Base-by-base conservation (phyloP, 2,329 filamentous ascomycete species). In the Colletotrichum karsti region DNA sequence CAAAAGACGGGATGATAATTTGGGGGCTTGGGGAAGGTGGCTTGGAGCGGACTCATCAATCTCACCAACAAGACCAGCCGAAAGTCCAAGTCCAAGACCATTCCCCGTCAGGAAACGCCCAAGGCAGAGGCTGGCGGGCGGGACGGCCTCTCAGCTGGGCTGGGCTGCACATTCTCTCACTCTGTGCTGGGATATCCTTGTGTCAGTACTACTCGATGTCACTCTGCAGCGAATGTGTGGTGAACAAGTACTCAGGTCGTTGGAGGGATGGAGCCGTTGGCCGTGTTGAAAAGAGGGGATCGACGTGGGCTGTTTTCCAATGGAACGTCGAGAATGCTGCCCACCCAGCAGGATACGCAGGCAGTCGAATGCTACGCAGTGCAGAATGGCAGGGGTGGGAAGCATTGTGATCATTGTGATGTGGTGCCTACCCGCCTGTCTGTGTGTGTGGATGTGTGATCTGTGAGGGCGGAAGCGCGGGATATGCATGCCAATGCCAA, bases 1-100 rank as follows among this genome's bases (percentile, higher is more conserved):
- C 44, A 37, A 59, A 46, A 48, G 62, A 66, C 62, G 66, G 65
- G 55, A 67, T 56, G 66, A 69, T 62, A 67, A 69, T 62, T 69
- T 67, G 66, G 62, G 66, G 66, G 61, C 66, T 62, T 61, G 62
- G 55, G 55, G 33, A 46, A 54, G 33, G 54, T 67, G 51, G 64
- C 64, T 63, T 67, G 59, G 59, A 39, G 37, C 37, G 50, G 58
- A 35, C 51, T 55, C 35, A 55, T 20, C 26, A 48, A 41, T 12
- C 12, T 41, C n/a, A 55, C 33, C 22, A 53, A 33, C 35, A 54
- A 44, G 26, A 28, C 12, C 48, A 35, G 6, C 10, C 15, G 33
- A 9, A n/a, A 13, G 33, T 13, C 33, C 15, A 35, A 35, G 30
- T 12, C 30, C 3, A 35, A 35, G 33, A 35, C 33, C 33, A 35